These are phyloP conservation scores for Fraxinus americana DNA, from an alignment of 257 asterid genomes.

Conservation along the genomic window DNA sequence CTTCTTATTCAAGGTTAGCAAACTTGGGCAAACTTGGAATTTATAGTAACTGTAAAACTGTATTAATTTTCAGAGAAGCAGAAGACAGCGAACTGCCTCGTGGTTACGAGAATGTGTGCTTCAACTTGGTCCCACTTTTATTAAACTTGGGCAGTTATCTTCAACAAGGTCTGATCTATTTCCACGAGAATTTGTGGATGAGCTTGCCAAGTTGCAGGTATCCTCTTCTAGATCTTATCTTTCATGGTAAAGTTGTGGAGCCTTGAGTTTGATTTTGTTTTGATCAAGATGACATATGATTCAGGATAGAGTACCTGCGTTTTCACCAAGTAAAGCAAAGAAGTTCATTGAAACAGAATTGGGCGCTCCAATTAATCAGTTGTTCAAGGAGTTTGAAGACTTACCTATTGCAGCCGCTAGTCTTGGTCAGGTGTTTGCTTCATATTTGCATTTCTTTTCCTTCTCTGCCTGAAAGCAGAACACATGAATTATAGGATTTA, in stretches of 20 bases:
- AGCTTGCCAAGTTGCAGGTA: slow-evolving; percentile 97
- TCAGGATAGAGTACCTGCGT: background rate
- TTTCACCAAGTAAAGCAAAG: slow-evolving; percentile 26
- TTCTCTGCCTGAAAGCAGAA: background rate
- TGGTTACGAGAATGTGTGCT: slow-evolving; percentile 85
- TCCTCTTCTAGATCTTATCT: background rate
- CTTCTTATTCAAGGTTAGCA: slow-evolving; percentile 3
- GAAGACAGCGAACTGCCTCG: slow-evolving; percentile 80
- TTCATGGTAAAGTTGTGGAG: background rate
- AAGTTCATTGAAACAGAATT: slow-evolving; percentile 74
- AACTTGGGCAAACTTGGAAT: background rate
- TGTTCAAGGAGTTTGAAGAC: slow-evolving; percentile 89
- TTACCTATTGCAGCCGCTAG: slow-evolving; percentile 98
- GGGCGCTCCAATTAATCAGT: slow-evolving; percentile 69
- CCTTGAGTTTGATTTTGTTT: background rate
- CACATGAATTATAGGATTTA: background rate
- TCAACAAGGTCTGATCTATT: slow-evolving; percentile 95
- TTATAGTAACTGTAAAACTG: slow-evolving; percentile 14
- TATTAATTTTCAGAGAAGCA: slow-evolving; percentile 42
- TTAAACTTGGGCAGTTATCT: slow-evolving; percentile 89
- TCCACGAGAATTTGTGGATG: slow-evolving; percentile 91
- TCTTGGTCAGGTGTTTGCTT: slow-evolving; percentile 90
- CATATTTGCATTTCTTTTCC: background rate
- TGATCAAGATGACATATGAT: background rate
- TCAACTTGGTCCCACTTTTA: slow-evolving; percentile 97